Conservation (phyloP, 1,284 basidiomycete species). For the Fomitopsis schrenkii region DNA sequence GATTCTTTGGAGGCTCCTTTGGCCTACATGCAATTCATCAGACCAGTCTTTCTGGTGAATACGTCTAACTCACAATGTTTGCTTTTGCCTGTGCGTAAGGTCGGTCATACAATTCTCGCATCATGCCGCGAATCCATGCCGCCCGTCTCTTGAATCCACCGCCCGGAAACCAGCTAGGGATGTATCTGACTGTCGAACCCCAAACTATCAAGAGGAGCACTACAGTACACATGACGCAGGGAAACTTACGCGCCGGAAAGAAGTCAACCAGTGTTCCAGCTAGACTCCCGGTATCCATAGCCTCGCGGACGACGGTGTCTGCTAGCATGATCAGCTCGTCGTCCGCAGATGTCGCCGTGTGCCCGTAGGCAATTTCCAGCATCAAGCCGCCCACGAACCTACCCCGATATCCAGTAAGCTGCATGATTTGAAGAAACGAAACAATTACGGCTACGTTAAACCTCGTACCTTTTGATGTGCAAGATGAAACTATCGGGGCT, state of each 20-base stretch:
- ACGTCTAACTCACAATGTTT: slow-evolving; percentile 15
- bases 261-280: slow-evolving; percentile 26
- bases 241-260: slow-evolving; percentile 19
- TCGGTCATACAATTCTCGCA: slow-evolving; percentile 15
- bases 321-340: slow-evolving; percentile 20
- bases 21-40: slow-evolving; percentile 6
- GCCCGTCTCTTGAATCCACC: slow-evolving; percentile 1
- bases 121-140: neutral
- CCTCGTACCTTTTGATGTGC: slow-evolving; percentile 22
- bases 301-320: slow-evolving; percentile 18
- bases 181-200: neutral
- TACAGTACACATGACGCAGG: neutral
- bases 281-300: slow-evolving; percentile 18
- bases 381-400: slow-evolving; percentile 20
- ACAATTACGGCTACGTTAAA: neutral
- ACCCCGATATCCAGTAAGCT: neutral
- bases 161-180: slow-evolving; percentile 2
- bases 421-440: neutral
- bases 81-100: slow-evolving; percentile 24
- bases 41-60: neutral
- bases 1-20: slow-evolving; percentile 21
- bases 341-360: slow-evolving; percentile 14
- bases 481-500: slow-evolving; percentile 21
- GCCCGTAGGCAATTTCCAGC: slow-evolving; percentile 23
- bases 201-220: neutral